A percentile compares a stretch with the other conserved stretches of the same genome.
phyloP scores from a whole-genome alignment of 306 rosid genomes.

The Vigna nakashimae region DNA sequence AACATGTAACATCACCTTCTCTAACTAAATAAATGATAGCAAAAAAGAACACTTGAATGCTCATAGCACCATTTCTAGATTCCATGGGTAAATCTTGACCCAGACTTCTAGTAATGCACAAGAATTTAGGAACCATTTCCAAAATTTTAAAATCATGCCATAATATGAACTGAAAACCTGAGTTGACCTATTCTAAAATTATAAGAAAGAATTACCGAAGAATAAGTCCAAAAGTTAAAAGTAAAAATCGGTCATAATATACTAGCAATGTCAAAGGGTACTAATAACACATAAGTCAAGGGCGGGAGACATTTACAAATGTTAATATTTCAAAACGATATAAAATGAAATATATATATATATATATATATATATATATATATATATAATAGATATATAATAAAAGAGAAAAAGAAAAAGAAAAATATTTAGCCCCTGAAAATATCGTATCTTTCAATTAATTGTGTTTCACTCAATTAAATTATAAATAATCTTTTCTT shows the following conservation, averaged over 20 bases:
- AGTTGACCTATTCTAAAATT: neutral
- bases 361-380: too few relatives aligned
- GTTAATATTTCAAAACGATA: neutral
- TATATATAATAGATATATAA: too few relatives aligned
- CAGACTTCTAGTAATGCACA: constrained; percentile 32
- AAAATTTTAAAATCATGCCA: neutral
- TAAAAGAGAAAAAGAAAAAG: neutral
- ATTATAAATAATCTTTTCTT: too few relatives aligned
- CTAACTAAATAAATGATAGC: constrained; percentile 15
- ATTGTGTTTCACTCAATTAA: too few relatives aligned
- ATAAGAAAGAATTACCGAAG: constrained; percentile 1
- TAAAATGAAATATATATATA: neutral
- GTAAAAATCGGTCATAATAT: neutral
- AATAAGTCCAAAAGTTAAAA: neutral
- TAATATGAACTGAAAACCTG: neutral
- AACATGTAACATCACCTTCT: constrained; percentile 24
- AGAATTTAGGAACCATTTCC: constrained; percentile 7
- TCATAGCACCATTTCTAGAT: constrained; percentile 32
- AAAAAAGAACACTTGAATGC: constrained; percentile 13
- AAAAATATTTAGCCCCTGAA: neutral
- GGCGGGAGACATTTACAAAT: neutral
- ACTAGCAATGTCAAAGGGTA: neutral
- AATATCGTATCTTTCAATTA: too few relatives aligned
- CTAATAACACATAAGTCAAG: neutral
- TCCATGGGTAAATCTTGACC: constrained; percentile 29